Base-by-base conservation (phyloP, 2,329 filamentous ascomycete species). In the Botrytis sinoallii region DNA sequence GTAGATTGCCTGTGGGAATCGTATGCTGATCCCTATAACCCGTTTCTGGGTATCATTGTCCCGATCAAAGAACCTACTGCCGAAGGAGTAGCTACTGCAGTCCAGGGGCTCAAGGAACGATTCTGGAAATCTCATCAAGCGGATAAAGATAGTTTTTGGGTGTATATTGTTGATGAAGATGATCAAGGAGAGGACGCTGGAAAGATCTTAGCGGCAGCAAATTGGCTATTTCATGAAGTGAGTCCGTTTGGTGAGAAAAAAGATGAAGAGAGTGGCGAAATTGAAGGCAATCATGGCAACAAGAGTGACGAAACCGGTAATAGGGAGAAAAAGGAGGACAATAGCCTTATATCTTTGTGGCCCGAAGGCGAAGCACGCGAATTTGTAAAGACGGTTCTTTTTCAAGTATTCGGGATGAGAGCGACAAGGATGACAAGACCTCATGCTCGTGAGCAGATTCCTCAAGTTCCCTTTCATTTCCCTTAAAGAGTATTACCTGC, bases 281-380 rank as follows among this genome's bases (percentile, higher is more conserved):
- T 12, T n/a, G 35, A 40, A 42, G 38, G 16, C 0, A 63, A 42
- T 5, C 22, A 63, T 25, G 16, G 25, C 22, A n/a, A 63, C 42
- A 20, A 63, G 16, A 2, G 4, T 42, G 4, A 29, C 10, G 14
- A 10, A 38, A 42, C 5, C 0, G n/a, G 29, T 1, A 10, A 48
- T 8, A 22, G 8, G 4, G 52, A 57, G 25, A 4, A 18, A n/a
- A 14, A 65, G 40, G 3, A 4, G 16, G 63, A 65, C 32, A 25
- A 48, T 16, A 35, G 42, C 6, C 18, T 32, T 44, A 1, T 20
- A 8, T 46, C n/a, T 35, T 70, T 20, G 68, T 60, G 38, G 20
- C 68, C 68, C n/a, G 68, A 70, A 60, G 38, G 68, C 18, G 68
- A 70, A 44, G 68, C 35, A 25, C 68, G 68, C 4, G 55, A 61